phyloP scores from a whole-genome alignment of 2,329 filamentous ascomycete species.

The Fusarium ambrosium region DNA sequence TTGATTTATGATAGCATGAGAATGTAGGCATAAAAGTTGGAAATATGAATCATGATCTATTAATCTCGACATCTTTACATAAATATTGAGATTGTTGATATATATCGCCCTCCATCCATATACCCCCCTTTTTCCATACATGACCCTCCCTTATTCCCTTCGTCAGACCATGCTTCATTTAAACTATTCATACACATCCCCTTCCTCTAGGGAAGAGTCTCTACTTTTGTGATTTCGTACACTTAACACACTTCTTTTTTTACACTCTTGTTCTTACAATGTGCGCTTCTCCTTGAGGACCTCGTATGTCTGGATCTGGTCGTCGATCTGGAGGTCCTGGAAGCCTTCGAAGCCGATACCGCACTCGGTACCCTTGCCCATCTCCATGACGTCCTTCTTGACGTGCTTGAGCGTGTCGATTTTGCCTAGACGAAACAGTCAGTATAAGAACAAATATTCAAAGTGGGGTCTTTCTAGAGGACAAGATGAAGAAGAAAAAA shows the following conservation, averaged over 20 bases:
- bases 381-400: constrained; percentile 91
- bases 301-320: constrained; percentile 90
- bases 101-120: background rate
- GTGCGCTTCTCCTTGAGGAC: constrained; percentile 79
- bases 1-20: background rate
- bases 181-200: constrained; percentile 31
- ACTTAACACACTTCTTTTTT: background rate
- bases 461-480: background rate
- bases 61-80: constrained; percentile 3
- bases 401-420: constrained; percentile 88
- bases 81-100: constrained; percentile 30
- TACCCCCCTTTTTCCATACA: constrained; percentile 5
- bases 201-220: background rate
- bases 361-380: constrained; percentile 94
- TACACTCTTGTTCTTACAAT: constrained; percentile 56
- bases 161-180: constrained; percentile 23
- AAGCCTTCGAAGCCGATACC: constrained; percentile 88
- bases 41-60: background rate
- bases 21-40: background rate
- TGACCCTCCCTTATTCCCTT: background rate
- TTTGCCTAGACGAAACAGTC: constrained; percentile 66
- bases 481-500: background rate
- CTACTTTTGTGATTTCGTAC: constrained; percentile 34
- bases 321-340: constrained; percentile 82
- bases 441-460: background rate